Percentiles rank a stretch among this genome's conserved stretches.
Evolutionary conservation across 2,329 filamentous ascomycete species (phyloP).

Genomic region (Blumeria hordei): DNA sequence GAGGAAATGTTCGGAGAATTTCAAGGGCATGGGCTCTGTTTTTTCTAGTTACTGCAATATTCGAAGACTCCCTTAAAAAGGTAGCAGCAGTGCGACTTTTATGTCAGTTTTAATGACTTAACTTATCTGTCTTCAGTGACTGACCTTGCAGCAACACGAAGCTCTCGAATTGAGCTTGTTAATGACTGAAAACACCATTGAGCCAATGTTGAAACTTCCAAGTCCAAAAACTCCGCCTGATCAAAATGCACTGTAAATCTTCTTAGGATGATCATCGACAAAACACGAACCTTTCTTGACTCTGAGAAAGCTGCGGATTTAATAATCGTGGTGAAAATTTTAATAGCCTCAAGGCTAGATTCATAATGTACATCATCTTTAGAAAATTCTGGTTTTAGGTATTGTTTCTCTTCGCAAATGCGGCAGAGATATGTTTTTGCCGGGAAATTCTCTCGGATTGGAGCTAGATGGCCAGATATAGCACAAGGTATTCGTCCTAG

Average conservation of each 20-base stretch:
- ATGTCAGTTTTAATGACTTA: conserved; percentile 6
- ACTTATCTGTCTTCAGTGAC: conserved; percentile 1
- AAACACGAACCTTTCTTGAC: conserved; percentile 37
- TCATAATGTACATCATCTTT: conserved; percentile 6
- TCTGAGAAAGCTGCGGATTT: conserved; percentile 22
- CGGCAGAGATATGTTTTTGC: conserved; percentile 11
- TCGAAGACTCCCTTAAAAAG: conserved; percentile 33
- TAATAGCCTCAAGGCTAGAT: conserved; percentile 18
- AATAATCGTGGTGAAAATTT: conserved; percentile 22
- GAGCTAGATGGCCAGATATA: conserved; percentile 21
- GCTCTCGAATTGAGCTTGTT: conserved; percentile 61
- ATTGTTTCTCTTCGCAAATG: conserved; percentile 10
- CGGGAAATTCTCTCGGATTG: conserved; percentile 10
- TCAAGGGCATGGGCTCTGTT: conserved; percentile 50
- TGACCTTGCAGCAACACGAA: conserved; percentile 57
- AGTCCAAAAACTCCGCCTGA: conserved; percentile 32
- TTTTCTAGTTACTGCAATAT: conserved; percentile 13
- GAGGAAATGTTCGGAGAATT: conserved; percentile 44
- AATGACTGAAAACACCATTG: conserved; percentile 66
- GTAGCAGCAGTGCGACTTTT: conserved; percentile 34
- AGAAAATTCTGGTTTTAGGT: conserved; percentile 4
- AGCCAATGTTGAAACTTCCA: conserved; percentile 43
- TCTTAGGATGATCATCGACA: conserved; percentile 47
- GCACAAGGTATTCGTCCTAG: conserved; percentile 34
- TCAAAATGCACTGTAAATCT: conserved; percentile 43